Evolutionary conservation across 176 grass and related monocot genomes (phyloP).

Genomic region (Alopecurus myosuroides): DNA sequence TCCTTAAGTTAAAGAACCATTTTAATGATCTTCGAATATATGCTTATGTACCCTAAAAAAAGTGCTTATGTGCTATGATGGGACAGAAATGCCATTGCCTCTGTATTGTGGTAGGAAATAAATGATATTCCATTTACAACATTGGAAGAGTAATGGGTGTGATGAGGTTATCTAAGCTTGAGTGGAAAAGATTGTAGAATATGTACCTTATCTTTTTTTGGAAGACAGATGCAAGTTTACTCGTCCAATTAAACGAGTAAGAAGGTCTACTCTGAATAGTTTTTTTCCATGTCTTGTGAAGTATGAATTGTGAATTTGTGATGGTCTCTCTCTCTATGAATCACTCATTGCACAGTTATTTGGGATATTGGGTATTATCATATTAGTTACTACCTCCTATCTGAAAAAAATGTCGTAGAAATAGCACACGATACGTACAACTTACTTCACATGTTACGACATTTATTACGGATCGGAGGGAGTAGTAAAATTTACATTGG

Average conservation of each 20-base stretch:
- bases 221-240: background rate
- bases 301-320: background rate
- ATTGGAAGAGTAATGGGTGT: background rate
- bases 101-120: background rate
- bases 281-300: background rate
- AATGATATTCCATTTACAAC: background rate
- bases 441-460: too few species aligned
- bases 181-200: background rate
- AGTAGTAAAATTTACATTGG: background rate
- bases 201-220: background rate
- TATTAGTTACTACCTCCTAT: background rate
- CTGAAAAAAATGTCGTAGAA: too few species aligned
- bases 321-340: background rate
- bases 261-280: background rate
- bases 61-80: background rate
- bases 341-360: background rate
- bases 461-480: too few species aligned
- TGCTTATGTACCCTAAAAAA: too few species aligned
- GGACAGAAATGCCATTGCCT: constrained; percentile 5
- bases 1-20: background rate
- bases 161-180: background rate
- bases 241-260: background rate
- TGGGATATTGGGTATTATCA: background rate
- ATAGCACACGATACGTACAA: too few species aligned
- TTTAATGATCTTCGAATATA: background rate